A percentile compares a stretch with the other conserved stretches of the same genome.
These are phyloP conservation scores for Trametes versicolor DNA, from an alignment of 1,284 basidiomycete species.

Conservation along the genomic window DNA sequence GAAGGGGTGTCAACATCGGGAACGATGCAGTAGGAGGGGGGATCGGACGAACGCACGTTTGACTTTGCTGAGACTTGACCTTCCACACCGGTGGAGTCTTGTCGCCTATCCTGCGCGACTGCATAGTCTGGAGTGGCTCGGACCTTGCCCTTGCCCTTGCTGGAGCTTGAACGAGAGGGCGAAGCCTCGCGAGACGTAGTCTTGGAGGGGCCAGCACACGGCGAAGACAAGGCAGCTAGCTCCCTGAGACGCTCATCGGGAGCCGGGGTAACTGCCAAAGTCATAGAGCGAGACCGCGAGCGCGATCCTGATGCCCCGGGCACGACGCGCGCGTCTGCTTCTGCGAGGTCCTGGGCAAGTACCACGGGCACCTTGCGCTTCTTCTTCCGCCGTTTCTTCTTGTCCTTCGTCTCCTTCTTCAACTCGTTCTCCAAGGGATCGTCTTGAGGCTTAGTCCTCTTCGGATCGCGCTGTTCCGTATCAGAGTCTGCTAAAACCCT, in stretches of 20 bases:
- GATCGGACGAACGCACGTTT: neutral
- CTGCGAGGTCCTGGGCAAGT: slow-evolving; percentile 14
- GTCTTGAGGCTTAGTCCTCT: slow-evolving; percentile 20
- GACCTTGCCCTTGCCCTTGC: too few relatives aligned
- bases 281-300: slow-evolving; percentile 22
- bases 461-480: slow-evolving; percentile 31
- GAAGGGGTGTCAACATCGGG: neutral
- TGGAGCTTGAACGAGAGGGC: too few relatives aligned
- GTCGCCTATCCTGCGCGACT: too few relatives aligned
- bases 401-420: slow-evolving; percentile 36
- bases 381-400: slow-evolving; percentile 41
- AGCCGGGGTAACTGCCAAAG: neutral
- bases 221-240: too few relatives aligned
- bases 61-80: neutral
- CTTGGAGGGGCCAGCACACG: too few relatives aligned
- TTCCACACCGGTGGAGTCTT: too few relatives aligned
- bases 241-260: neutral
- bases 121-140: too few relatives aligned
- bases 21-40: slow-evolving; percentile 14
- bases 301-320: slow-evolving; percentile 13
- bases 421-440: slow-evolving; percentile 14
- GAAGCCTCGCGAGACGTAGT: too few relatives aligned
- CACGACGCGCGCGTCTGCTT: slow-evolving; percentile 11
- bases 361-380: slow-evolving; percentile 39
- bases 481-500: slow-evolving; percentile 35